Conservation (phyloP, 2,329 filamentous ascomycete genomes). For the Colletotrichum karsti region DNA sequence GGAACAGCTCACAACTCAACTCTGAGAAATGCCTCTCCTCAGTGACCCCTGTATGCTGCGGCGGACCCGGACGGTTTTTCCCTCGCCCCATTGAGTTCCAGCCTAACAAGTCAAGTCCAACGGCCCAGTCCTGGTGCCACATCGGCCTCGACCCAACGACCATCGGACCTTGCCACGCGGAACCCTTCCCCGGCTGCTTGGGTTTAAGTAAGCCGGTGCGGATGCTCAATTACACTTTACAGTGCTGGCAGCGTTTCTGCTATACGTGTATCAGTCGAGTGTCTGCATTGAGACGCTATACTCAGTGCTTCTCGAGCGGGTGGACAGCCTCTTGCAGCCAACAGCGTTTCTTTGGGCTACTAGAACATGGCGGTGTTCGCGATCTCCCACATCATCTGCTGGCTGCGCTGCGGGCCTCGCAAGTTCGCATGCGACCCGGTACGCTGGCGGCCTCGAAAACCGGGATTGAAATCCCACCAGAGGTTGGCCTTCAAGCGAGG, state of each 20-base stretch:
- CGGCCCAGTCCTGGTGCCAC: slow-evolving; percentile 14
- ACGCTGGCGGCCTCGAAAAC: not conserved
- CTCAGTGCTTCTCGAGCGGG: too few relatives aligned
- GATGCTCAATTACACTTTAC: too few relatives aligned
- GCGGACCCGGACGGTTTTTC: slow-evolving; percentile 17
- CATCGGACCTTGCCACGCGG: slow-evolving; percentile 14
- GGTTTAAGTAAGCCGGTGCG: too few relatives aligned
- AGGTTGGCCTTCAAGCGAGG: not conserved
- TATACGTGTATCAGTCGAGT: too few relatives aligned
- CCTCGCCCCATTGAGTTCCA: slow-evolving; percentile 19
- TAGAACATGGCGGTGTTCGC: too few relatives aligned
- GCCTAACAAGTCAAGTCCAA: slow-evolving; percentile 14
- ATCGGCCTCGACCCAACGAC: slow-evolving; percentile 10
- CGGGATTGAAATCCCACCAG: not conserved
- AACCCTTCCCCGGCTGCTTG: slow-evolving; percentile 16
- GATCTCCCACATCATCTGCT: too few relatives aligned
- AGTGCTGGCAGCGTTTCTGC: too few relatives aligned
- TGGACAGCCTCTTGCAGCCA: too few relatives aligned
- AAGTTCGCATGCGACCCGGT: not conserved
- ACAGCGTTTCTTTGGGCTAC: too few relatives aligned
- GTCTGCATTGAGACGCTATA: too few relatives aligned
- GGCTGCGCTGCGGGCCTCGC: not conserved
- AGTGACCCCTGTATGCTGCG: slow-evolving; percentile 8
- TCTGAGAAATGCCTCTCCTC: slow-evolving; percentile 21
- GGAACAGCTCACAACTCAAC: slow-evolving; percentile 2